phyloP scores from a whole-genome alignment of 2,329 filamentous ascomycete species.

The Monosporascus sp. region DNA sequence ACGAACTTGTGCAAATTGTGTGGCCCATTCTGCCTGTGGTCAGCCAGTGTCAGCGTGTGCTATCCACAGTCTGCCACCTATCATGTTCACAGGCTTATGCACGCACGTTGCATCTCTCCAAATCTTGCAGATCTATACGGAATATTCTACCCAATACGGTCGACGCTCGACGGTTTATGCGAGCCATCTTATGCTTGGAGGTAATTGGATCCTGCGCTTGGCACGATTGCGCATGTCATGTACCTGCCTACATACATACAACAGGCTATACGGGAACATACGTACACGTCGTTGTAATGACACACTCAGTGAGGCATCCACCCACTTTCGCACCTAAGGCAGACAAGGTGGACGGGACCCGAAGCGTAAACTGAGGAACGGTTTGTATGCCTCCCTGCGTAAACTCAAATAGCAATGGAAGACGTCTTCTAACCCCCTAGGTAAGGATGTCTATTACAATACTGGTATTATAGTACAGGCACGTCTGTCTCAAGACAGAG shows the following conservation, averaged over 20 bases:
- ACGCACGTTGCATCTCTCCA: conserved; percentile 15
- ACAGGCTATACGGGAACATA: background rate
- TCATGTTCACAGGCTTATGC: conserved; percentile 20
- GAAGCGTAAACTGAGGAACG: background rate
- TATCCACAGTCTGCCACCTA: conserved; percentile 17
- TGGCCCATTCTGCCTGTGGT: conserved; percentile 21
- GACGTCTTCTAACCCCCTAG: no score
- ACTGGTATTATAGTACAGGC: background rate
- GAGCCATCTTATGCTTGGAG: background rate
- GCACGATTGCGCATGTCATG: background rate
- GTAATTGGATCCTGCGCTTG: background rate
- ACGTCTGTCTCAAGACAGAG: background rate
- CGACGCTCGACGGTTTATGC: conserved; percentile 5
- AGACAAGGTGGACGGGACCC: background rate
- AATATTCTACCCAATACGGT: background rate
- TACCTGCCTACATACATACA: background rate
- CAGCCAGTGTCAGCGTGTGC: conserved; percentile 13
- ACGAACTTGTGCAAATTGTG: conserved; percentile 24
- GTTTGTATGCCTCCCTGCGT: no score
- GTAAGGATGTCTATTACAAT: background rate
- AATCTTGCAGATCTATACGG: conserved; percentile 4
- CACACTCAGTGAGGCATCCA: conserved; percentile 2
- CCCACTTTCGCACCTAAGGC: background rate
- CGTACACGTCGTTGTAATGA: background rate
- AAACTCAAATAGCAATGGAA: background rate